Evolutionary conservation across 345 rosid species (phyloP).

Genomic region (Cochlearia excelsa): DNA sequence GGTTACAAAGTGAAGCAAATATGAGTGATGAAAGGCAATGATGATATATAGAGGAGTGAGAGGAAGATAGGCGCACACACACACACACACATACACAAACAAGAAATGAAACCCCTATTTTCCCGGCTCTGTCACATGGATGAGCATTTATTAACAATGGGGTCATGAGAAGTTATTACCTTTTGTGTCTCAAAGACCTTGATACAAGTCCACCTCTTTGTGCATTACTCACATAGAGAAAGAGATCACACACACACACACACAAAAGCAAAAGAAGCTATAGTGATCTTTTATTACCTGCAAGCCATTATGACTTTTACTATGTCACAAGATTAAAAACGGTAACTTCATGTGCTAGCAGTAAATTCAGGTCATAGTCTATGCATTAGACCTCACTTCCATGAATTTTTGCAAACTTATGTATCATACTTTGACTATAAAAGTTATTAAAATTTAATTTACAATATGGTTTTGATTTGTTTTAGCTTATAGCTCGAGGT

Average conservation of each 20-base stretch:
- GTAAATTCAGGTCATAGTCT: constrained; percentile 28
- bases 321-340: constrained; percentile 5
- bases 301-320: too few relatives aligned
- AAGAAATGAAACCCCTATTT: constrained; percentile 29
- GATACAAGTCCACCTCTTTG: constrained; percentile 14
- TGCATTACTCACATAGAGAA: constrained; percentile 4
- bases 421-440: too few relatives aligned
- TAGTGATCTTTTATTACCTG: constrained; percentile 27
- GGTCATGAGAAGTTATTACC: constrained; percentile 9
- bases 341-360: constrained; percentile 26
- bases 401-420: background rate
- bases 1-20: constrained; percentile 31
- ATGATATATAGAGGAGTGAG: constrained; percentile 24
- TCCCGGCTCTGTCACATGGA: constrained; percentile 37
- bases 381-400: constrained; percentile 20
- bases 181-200: constrained; percentile 36
- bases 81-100: constrained; percentile 9
- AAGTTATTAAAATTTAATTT: background rate
- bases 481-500: background rate
- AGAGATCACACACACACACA: constrained; percentile 5
- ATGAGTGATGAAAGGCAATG: background rate
- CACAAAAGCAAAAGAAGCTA: background rate
- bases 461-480: background rate
- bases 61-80: constrained; percentile 3
- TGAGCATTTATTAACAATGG: constrained; percentile 37